Conservation (phyloP, 352 stramenopile genomes). For the Phytophthora colocasiae region DNA sequence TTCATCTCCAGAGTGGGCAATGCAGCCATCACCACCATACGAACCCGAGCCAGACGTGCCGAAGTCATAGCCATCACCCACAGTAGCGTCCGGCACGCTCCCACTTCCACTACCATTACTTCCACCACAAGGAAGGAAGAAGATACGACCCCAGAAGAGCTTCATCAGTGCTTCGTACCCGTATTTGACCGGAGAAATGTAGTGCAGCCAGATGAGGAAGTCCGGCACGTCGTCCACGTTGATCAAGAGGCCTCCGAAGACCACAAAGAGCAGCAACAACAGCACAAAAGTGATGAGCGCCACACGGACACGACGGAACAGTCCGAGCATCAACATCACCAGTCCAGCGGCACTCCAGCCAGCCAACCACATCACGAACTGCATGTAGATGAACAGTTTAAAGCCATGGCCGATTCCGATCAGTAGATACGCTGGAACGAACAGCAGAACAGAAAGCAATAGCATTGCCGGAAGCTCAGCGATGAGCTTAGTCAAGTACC, state of each 20-base stretch:
- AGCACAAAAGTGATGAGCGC: conserved; percentile 39
- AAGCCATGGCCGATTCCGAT: conserved; percentile 51
- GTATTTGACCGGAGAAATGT: conserved; percentile 60
- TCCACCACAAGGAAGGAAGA: conserved; percentile 28
- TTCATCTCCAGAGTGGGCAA: conserved; percentile 46
- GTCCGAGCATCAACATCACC: conserved; percentile 38
- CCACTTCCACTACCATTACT: conserved; percentile 25
- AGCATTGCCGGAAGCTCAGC: conserved; percentile 45
- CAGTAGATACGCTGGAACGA: conserved; percentile 52
- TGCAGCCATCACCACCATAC: conserved; percentile 33
- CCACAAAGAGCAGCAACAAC: conserved; percentile 47
- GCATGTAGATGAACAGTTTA: conserved; percentile 58
- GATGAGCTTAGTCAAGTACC: conserved; percentile 49
- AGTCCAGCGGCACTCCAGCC: conserved; percentile 44
- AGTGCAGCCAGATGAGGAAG: conserved; percentile 68
- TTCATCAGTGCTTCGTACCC: conserved; percentile 53
- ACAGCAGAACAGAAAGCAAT: conserved; percentile 49
- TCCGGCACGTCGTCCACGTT: conserved; percentile 55
- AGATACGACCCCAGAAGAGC: conserved; percentile 46
- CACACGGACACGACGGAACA: conserved; percentile 44
- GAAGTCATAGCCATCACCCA: conserved; percentile 31
- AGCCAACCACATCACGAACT: conserved; percentile 51
- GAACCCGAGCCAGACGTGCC: conserved; percentile 30
- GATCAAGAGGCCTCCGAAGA: conserved; percentile 53
- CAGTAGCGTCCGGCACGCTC: conserved; percentile 23